Evolutionary conservation across 345 rosid genomes (phyloP).

Genomic region (Pistacia vera): DNA sequence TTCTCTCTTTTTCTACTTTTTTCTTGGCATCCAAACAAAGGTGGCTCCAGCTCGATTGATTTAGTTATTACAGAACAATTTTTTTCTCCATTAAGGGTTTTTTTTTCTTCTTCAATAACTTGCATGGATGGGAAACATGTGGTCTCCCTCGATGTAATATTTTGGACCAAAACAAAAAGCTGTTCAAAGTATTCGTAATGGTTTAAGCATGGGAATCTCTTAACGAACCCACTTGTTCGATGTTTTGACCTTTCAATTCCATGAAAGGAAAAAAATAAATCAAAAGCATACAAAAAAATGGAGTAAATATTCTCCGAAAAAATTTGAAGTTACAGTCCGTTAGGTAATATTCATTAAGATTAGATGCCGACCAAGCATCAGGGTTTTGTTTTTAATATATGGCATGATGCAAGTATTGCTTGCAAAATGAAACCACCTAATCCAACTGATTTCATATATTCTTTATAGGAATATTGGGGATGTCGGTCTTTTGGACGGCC

Average conservation of each 20-base stretch:
- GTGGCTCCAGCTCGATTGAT: background rate
- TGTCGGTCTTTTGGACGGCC: conserved; percentile 38
- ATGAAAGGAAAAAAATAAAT: background rate
- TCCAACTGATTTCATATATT: conserved; percentile 10
- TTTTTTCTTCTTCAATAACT: background rate
- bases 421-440: conserved; percentile 30
- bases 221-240: background rate
- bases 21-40: conserved; percentile 3
- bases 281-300: background rate
- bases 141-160: background rate
- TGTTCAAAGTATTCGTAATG: background rate
- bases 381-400: conserved; percentile 28
- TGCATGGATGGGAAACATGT: background rate
- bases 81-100: background rate
- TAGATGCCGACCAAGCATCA: conserved; percentile 60
- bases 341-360: conserved; percentile 24
- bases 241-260: background rate
- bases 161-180: background rate
- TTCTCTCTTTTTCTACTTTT: background rate
- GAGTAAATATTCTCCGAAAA: background rate
- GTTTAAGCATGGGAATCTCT: background rate
- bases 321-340: background rate
- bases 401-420: conserved; percentile 34
- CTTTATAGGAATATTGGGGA: conserved; percentile 16
- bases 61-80: background rate